Percentiles rank a stretch among this genome's conserved stretches.
These are phyloP conservation scores for Arthrobotrys conoides DNA, from an alignment of 2,329 filamentous ascomycete genomes.

Conservation along the genomic window DNA sequence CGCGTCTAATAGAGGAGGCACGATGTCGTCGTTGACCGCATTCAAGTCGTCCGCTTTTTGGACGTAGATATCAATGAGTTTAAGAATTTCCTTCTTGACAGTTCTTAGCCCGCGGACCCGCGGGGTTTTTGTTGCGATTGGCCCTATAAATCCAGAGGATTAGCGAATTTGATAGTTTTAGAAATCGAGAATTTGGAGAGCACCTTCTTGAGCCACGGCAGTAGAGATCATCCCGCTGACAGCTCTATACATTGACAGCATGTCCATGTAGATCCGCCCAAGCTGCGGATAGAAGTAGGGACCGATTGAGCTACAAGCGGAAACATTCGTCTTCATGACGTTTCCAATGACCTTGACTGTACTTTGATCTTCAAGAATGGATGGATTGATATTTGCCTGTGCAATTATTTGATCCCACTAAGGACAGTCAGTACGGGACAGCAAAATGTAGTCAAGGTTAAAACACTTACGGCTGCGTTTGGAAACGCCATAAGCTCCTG, in stretches of 20 bases:
- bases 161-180: slow-evolving; percentile 4
- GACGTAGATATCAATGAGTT: slow-evolving; percentile 97
- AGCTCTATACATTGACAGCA: slow-evolving; percentile 98
- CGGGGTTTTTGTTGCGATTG: slow-evolving; percentile 96
- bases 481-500: slow-evolving; percentile 93
- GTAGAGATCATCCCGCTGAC: slow-evolving; percentile 97
- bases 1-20: slow-evolving; percentile 93
- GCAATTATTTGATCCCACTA: slow-evolving; percentile 93
- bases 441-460: background rate
- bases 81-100: slow-evolving; percentile 99
- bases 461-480: slow-evolving; percentile 77
- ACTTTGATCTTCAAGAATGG: slow-evolving; percentile 89
- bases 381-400: slow-evolving; percentile 85
- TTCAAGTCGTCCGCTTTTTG: slow-evolving; percentile 97
- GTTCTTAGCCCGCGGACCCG: slow-evolving; percentile 94
- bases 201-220: slow-evolving; percentile 86
- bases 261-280: slow-evolving; percentile 96
- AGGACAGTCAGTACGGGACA: background rate
- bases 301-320: slow-evolving; percentile 96
- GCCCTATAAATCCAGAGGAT: slow-evolving; percentile 71
- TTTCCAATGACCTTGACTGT: slow-evolving; percentile 99
- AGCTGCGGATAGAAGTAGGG: slow-evolving; percentile 99
- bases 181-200: slow-evolving; percentile 62
- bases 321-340: slow-evolving; percentile 99
- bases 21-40: slow-evolving; percentile 92